Evolutionary conservation across 1,284 basidiomycete species (phyloP).

Genomic region (Marasmius tenuissimus): DNA sequence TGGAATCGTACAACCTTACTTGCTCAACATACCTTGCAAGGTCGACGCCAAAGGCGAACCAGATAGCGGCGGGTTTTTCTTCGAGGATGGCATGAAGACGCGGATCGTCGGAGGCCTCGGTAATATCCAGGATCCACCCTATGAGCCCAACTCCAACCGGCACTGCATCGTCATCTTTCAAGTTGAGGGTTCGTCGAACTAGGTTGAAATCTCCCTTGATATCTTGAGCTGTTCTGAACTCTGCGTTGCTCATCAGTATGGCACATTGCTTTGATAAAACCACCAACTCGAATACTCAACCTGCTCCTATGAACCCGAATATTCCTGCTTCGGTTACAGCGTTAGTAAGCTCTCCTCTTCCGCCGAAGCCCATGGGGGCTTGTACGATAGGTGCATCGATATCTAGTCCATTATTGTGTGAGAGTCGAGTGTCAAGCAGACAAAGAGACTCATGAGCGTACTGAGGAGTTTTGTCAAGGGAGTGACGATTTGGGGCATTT

Average conservation of each 20-base stretch:
- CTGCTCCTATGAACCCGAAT: slow-evolving; percentile 27
- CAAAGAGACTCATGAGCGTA: background rate
- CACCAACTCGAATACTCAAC: slow-evolving; percentile 11
- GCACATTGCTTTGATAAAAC: background rate
- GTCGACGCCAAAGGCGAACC: slow-evolving; percentile 16
- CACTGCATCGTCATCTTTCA: slow-evolving; percentile 1
- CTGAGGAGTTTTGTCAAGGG: background rate
- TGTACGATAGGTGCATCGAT: slow-evolving; percentile 25
- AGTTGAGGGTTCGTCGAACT: background rate
- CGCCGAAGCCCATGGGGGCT: slow-evolving; percentile 29
- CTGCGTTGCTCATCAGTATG: background rate
- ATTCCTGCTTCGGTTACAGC: slow-evolving; percentile 26
- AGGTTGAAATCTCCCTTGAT: background rate
- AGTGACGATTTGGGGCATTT: background rate
- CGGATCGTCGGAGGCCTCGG: slow-evolving; percentile 7
- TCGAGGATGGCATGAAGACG: slow-evolving; percentile 9
- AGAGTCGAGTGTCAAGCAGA: background rate
- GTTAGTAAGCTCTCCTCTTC: slow-evolving; percentile 20
- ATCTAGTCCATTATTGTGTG: slow-evolving; percentile 12
- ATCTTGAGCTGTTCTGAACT: background rate
- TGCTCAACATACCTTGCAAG: slow-evolving; percentile 15
- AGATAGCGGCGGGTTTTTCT: slow-evolving; percentile 11
- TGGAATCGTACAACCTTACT: slow-evolving; percentile 10
- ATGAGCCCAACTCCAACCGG: slow-evolving; percentile 16
- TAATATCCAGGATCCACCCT: slow-evolving; percentile 15